These are phyloP conservation scores for Candida mesenterica DNA, from an alignment of 1,139 yeast species.

Conservation along the genomic window DNA sequence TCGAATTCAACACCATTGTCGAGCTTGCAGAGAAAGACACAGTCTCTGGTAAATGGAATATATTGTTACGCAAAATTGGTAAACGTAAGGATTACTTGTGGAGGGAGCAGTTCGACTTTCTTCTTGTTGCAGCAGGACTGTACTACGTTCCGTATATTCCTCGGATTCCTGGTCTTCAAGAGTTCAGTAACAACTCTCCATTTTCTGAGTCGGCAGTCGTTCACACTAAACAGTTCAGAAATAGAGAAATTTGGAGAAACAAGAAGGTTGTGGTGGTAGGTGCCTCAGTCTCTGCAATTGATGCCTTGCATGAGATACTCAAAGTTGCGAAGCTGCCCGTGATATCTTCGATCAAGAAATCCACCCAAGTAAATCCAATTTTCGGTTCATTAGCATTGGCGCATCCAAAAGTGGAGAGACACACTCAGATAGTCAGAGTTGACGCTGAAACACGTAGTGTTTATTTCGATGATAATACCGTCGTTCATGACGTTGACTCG, in stretches of 20 bases:
- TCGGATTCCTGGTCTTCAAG: slow-evolving; percentile 36
- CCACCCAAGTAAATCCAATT: slow-evolving; percentile 7
- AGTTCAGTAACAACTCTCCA: slow-evolving; percentile 34
- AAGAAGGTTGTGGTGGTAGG: slow-evolving; percentile 46
- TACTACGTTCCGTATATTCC: slow-evolving; percentile 47
- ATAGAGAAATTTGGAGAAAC: slow-evolving; percentile 24
- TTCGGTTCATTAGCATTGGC: slow-evolving; percentile 14
- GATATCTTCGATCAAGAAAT: slow-evolving; percentile 18
- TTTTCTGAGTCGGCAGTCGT: slow-evolving; percentile 9
- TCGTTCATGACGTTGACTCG: slow-evolving; percentile 29
- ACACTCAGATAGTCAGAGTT: slow-evolving; percentile 16
- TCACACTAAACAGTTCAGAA: slow-evolving; percentile 17
- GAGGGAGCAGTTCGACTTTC: slow-evolving; percentile 37
- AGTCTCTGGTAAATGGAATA: slow-evolving; percentile 18
- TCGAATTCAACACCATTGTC: slow-evolving; percentile 16
- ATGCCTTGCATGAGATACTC: slow-evolving; percentile 15
- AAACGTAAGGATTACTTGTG: slow-evolving; percentile 14
- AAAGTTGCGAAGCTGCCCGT: slow-evolving; percentile 13
- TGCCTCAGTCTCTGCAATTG: slow-evolving; percentile 17
- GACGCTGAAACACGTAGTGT: slow-evolving; percentile 22
- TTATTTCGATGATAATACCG: slow-evolving; percentile 28
- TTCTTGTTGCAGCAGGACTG: slow-evolving; percentile 50
- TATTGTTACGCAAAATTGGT: slow-evolving; percentile 12
- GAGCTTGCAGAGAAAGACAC: slow-evolving; percentile 14
- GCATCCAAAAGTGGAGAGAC: slow-evolving; percentile 18